Evolutionary conservation across 306 rosid genomes (phyloP).

Genomic region (Lagenaria siceraria): DNA sequence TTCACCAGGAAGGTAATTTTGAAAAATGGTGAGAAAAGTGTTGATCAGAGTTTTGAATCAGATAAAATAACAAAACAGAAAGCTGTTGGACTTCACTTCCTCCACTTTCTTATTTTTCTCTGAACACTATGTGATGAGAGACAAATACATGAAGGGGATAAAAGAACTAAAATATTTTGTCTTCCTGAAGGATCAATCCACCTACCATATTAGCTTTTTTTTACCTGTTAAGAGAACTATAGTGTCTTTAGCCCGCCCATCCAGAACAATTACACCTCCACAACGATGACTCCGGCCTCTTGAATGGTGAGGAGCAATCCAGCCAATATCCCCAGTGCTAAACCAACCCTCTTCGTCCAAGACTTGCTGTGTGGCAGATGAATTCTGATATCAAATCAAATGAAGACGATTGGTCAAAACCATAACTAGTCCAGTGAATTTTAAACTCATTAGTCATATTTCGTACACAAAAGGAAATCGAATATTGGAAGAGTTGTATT

Average conservation of each 20-base stretch:
- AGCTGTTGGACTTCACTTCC: not conserved
- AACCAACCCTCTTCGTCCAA: constrained; percentile 76
- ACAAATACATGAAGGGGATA: not conserved
- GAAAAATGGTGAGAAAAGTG: not conserved
- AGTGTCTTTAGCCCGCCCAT: constrained; percentile 93
- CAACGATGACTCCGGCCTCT: constrained; percentile 55
- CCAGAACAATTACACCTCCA: constrained; percentile 67
- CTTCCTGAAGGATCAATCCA: not conserved
- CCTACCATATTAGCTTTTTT: not conserved
- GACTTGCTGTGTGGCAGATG: constrained; percentile 53
- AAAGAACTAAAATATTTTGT: not conserved
- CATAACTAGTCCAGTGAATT: not conserved
- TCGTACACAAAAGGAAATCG: not conserved
- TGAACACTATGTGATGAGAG: not conserved
- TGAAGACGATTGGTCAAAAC: not conserved
- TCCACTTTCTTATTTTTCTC: not conserved
- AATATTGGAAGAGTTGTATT: not conserved
- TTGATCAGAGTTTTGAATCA: not conserved
- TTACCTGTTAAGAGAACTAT: constrained; percentile 87
- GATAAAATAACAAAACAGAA: not conserved
- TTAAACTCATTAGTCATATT: not conserved
- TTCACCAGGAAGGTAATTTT: constrained; percentile 16
- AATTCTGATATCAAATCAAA: constrained; percentile 38
- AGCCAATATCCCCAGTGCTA: constrained; percentile 82
- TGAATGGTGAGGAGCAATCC: constrained; percentile 77